Evolutionary conservation across 805 yeast genomes (phyloP).

Genomic region (Suhomyces sp.): DNA sequence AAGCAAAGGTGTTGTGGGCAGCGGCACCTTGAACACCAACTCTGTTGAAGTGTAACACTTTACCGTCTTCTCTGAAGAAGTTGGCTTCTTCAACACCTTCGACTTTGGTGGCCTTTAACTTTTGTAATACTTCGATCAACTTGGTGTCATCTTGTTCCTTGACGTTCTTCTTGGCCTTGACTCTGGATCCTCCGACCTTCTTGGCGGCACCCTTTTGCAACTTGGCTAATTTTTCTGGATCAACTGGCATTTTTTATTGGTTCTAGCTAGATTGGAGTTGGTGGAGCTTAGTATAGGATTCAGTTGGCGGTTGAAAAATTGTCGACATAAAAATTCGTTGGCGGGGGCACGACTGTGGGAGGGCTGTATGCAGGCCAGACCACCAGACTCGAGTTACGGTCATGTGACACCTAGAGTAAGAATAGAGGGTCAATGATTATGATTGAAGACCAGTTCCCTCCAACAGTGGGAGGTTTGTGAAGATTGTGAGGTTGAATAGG

Average conservation of each 20-base stretch:
- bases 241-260: conserved; percentile 65
- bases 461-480: too few relatives aligned
- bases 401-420: too few relatives aligned
- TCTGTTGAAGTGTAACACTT: conserved; percentile 92
- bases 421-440: too few relatives aligned
- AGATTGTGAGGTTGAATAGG: too few relatives aligned
- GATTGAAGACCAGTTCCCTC: too few relatives aligned
- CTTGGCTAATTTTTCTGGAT: conserved; percentile 92
- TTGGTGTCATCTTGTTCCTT: conserved; percentile 87
- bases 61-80: conserved; percentile 96
- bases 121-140: conserved; percentile 83
- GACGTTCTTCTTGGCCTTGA: conserved; percentile 80
- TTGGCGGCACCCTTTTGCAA: conserved; percentile 80
- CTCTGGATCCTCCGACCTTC: conserved; percentile 84
- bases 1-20: conserved; percentile 86
- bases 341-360: conserved; percentile 1
- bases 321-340: conserved; percentile 9
- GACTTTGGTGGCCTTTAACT: conserved; percentile 84
- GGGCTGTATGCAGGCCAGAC: conserved; percentile 1
- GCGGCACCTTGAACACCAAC: conserved; percentile 95
- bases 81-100: conserved; percentile 95
- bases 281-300: too few relatives aligned
- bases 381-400: too few relatives aligned
- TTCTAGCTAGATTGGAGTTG: too few relatives aligned
- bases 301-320: conserved; percentile 4